These are phyloP conservation scores for Dryas integrifolia DNA, from an alignment of 331 rosid genomes.

Conservation along the genomic window DNA sequence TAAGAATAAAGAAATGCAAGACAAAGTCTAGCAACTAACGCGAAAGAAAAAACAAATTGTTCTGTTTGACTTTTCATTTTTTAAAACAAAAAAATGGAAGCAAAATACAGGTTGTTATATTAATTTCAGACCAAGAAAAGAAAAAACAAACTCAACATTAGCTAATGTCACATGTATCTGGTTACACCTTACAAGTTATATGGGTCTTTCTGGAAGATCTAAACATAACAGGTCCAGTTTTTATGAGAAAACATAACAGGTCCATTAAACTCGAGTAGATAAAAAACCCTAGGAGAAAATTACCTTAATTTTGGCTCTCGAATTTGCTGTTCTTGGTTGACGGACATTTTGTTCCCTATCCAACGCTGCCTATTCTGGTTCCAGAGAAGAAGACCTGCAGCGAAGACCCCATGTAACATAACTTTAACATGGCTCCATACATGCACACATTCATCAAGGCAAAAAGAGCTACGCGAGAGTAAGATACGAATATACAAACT, in stretches of 20 bases:
- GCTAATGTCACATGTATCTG: not conserved
- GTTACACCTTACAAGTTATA: not conserved
- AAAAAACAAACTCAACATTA: too few species aligned
- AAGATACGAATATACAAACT: not conserved
- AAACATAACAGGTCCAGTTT: not conserved
- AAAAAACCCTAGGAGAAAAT: slow-evolving; percentile 13
- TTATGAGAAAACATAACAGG: not conserved
- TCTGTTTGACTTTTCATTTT: not conserved
- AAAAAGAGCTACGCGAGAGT: not conserved
- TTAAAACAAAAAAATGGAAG: not conserved
- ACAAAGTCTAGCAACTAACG: not conserved
- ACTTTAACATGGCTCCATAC: slow-evolving; percentile 14
- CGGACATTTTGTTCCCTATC: slow-evolving; percentile 59
- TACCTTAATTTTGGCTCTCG: slow-evolving; percentile 84
- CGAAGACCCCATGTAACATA: slow-evolving; percentile 20
- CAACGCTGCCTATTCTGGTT: slow-evolving; percentile 84
- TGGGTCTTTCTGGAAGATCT: slow-evolving; percentile 3
- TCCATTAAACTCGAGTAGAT: not conserved
- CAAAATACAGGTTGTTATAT: not conserved
- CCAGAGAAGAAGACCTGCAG: slow-evolving; percentile 87
- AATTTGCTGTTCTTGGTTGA: slow-evolving; percentile 44
- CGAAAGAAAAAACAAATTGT: not conserved
- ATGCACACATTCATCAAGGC: not conserved
- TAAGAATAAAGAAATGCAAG: not conserved
- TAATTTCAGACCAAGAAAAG: not conserved